phyloP scores from a whole-genome alignment of 768 basidiomycete genomes.

The Omphalotus guepiniiformis region DNA sequence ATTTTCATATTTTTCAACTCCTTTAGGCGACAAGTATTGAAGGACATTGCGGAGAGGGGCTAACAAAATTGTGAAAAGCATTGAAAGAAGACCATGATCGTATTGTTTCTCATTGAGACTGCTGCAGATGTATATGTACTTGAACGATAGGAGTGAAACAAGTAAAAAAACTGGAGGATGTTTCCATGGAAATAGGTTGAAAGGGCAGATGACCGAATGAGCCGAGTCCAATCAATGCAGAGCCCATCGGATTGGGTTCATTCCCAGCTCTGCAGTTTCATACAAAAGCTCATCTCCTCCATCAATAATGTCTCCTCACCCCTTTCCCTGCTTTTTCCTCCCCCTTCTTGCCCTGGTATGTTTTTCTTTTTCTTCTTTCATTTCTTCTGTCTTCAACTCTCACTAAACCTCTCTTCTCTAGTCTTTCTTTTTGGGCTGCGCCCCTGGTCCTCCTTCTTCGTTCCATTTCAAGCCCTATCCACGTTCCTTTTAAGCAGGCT shows the following conservation, averaged over 20 bases:
- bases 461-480: constrained; percentile 30
- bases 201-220: neutral
- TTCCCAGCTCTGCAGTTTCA: neutral
- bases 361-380: neutral
- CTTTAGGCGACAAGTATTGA: no score
- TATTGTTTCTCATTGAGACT: no score
- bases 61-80: no score
- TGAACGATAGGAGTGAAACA: no score
- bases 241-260: neutral
- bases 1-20: no score
- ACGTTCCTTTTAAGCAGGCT: constrained; percentile 42
- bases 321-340: constrained; percentile 4
- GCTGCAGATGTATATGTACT: neutral
- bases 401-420: constrained; percentile 13
- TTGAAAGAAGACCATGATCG: no score
- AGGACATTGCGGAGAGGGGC: no score
- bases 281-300: neutral
- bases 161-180: no score
- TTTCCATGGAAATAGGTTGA: constrained; percentile 4
- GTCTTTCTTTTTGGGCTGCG: constrained; percentile 63
- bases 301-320: neutral
- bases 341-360: constrained; percentile 5
- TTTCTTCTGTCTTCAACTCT: neutral
- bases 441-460: constrained; percentile 42
- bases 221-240: constrained; percentile 1